Evolutionary conservation across 768 basidiomycete species (phyloP), one percentile per base, ranked within the genome.

Genomic region (Termitomyces sp.): DNA sequence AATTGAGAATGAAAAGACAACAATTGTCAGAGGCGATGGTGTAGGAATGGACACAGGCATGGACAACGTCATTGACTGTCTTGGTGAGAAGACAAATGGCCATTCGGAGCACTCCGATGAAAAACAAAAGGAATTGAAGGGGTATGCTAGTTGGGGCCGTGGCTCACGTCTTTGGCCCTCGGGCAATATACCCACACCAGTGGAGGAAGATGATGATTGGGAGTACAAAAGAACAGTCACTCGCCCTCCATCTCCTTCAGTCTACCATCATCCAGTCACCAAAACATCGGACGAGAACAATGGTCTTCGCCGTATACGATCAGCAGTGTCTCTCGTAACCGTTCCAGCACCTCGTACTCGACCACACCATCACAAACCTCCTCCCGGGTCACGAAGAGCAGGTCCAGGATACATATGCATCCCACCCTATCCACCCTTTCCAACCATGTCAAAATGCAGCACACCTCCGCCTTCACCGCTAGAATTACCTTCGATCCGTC

Each of bases 21-120:
- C 83, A 25, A 79, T 92, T 43, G 91, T 94, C 14, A 78, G 86
- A 55, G 89, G 89, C 34, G 91, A 92, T 69, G 91, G 91, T 17
- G 78, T 84, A 4, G 86, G 86, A 67, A 79, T 75, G 17, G 76
- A 74, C 42, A 66, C 72, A 32, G 76, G 75, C 61, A 73, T 77
- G 71, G 73, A 74, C 59, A 71, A 76, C 43, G 73, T 80, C 66
- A 72, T 79, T 63, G 75, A 75, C 61, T 67, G 76, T 62, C 69
- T 81, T 66, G 69, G 72, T 59, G 60, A 54, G 20, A 57, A 61
- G 31, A 63, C 57, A 40, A 20, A 45, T 14, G 45, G n/a, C 29
- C 65, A 67, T 20, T 34, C 43, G 40, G 65, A 68, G 36, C 58
- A 60, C 15, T 62, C 45, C 2, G 65, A 67, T 14, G 63, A 61